Base-by-base conservation (phyloP, 2,329 filamentous ascomycete genomes). In the Cladosporium velox region DNA sequence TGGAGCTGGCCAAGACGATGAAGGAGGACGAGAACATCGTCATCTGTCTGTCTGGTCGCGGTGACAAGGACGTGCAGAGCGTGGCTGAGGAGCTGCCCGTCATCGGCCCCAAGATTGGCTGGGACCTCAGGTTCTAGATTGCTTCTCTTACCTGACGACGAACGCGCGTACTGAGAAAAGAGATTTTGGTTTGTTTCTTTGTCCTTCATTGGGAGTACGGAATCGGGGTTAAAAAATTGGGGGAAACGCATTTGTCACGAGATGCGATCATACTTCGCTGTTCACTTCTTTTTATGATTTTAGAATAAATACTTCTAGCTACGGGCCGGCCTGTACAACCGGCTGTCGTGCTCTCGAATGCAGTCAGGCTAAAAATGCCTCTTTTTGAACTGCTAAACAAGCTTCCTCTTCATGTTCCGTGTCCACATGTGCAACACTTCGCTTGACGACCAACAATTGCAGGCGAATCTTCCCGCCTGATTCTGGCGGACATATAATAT, bases 61-160 rank as follows among this genome's bases (percentile, higher is more conserved):
- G 95, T 69, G 95, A 99, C 80, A 99, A 99, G 87, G 95, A 99
- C 76, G 95, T 99, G 67, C 93, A 99, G 86, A 96, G 92, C 74
- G 94, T 99, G 61, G 95, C 95, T 0, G 95, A 99, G 76, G 92
- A 96, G 81, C 81, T 99, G 76, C 94, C 94, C 21, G 91, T 86
- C 72, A 79, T 99, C 68, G 94, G 95, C 0, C 95, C 95, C 8
- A 84, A 90, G 83, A 98, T 99, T 79, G 92, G 85, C 58, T 89
- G 87, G 87, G 86, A 89, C 76, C 74, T 89, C 79, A 82, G 86
- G 69, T 88, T 76, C 66, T 76, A 73, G 63, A 67, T 24, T 14
- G 26, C 11, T 30, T 32, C 2, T 15, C 12, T 32, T 28, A 21
- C n/a, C 18, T n/a, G 51, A 30, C 18, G 24, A 30, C 12, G 49